phyloP scores from a whole-genome alignment of 1,139 yeast species.

The Zygoascus meyerae region DNA sequence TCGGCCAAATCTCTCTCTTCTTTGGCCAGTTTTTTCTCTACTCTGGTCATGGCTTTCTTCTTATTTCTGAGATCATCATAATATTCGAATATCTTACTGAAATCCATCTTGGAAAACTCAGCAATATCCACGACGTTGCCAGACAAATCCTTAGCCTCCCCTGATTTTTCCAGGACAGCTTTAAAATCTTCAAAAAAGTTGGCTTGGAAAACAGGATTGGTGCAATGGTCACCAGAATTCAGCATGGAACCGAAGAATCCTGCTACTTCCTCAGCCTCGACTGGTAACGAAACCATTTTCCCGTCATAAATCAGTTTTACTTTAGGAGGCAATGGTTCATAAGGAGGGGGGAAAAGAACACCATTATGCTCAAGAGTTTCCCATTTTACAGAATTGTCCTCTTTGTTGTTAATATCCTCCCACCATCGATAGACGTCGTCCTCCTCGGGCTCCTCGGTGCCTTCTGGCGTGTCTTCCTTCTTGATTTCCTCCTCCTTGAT shows the following conservation, averaged over 20 bases:
- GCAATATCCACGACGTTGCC: constrained; percentile 43
- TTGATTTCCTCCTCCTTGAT: constrained; percentile 9
- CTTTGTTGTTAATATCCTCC: constrained; percentile 73
- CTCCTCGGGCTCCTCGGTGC: constrained; percentile 43
- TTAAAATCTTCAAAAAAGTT: constrained; percentile 80
- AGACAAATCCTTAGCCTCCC: constrained; percentile 46
- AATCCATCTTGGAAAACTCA: constrained; percentile 69
- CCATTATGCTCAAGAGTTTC: constrained; percentile 80
- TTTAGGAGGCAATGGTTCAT: constrained; percentile 77
- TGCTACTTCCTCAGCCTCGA: constrained; percentile 91
- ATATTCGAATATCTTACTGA: constrained; percentile 63
- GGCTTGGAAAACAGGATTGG: constrained; percentile 76
- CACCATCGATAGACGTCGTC: constrained; percentile 74
- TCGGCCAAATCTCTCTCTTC: constrained; percentile 69
- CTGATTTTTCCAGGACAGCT: constrained; percentile 60
- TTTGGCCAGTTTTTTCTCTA: constrained; percentile 68
- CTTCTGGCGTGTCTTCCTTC: constrained; percentile 13
- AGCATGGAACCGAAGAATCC: constrained; percentile 89
- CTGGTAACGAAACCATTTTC: constrained; percentile 64
- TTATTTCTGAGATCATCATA: constrained; percentile 68
- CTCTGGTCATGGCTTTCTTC: constrained; percentile 59
- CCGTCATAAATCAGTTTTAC: constrained; percentile 75
- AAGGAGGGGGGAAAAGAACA: constrained; percentile 87
- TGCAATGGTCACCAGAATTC: constrained; percentile 74
- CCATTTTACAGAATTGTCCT: constrained; percentile 82